These are phyloP conservation scores for Lipomyces sp. DNA, from an alignment of 805 yeast species.

Conservation along the genomic window DNA sequence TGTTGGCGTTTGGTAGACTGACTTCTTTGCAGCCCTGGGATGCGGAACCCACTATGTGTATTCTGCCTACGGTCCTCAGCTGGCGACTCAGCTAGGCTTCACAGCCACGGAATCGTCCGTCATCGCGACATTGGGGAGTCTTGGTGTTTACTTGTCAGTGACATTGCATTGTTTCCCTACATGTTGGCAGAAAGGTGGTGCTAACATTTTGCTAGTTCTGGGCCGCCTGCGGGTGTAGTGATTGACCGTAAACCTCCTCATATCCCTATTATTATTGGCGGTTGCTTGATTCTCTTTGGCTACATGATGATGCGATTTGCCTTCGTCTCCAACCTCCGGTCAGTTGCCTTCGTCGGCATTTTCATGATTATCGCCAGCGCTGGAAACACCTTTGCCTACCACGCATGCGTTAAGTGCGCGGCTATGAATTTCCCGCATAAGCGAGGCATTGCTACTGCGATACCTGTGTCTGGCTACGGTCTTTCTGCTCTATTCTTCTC, in stretches of 20 bases:
- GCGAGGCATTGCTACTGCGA: conserved; percentile 74
- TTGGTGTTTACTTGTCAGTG: conserved; percentile 60
- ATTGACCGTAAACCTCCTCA: conserved; percentile 69
- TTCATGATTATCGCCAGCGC: conserved; percentile 63
- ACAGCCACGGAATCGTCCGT: conserved; percentile 66
- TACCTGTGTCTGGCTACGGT: conserved; percentile 77
- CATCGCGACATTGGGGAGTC: conserved; percentile 69
- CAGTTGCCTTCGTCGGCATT: conserved; percentile 50
- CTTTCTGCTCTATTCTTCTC: conserved; percentile 73
- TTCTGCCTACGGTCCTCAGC: conserved; percentile 79
- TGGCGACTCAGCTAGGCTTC: conserved; percentile 61
- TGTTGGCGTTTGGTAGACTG: not conserved
- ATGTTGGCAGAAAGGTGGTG: not conserved
- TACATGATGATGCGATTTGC: conserved; percentile 61
- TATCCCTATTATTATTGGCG: conserved; percentile 53
- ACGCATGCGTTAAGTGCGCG: conserved; percentile 72
- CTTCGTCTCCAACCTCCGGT: conserved; percentile 48
- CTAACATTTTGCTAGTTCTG: conserved; percentile 46
- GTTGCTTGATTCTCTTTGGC: conserved; percentile 54
- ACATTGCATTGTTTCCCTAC: conserved; percentile 30
- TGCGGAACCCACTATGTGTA: conserved; percentile 75
- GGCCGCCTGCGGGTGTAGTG: conserved; percentile 69
- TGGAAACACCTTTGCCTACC: conserved; percentile 70
- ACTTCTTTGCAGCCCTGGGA: conserved; percentile 29
- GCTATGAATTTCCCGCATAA: conserved; percentile 69